Base-by-base conservation (phyloP, 192 early-diverging fungal genomes). In the Coemansia sp. region DNA sequence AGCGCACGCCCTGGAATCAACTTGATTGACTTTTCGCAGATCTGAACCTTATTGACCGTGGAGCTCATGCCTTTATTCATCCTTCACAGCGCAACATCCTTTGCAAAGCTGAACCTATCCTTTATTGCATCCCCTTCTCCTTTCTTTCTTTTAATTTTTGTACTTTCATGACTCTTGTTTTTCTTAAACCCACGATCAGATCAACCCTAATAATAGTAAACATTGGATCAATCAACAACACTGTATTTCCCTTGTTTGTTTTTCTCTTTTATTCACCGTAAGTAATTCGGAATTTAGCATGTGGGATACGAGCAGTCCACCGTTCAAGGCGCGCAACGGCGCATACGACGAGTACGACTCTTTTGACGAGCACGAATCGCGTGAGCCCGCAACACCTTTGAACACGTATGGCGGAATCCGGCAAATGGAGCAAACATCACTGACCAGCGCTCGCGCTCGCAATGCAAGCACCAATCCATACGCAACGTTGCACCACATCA, bases 361-460 rank as follows among this genome's bases (percentile, higher is more conserved):
- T 57, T 71, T 71, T 20, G 71, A 73, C 48, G 71, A 69, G 39
- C 54, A 24, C 12, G 7, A 52, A 16, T n/a, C 38, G 18, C 38
- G 26, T 22, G 63, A 23, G 19, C 23, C 59, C 5, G 23, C 19
- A 19, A 52, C 49, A 14, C 35, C 41, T 29, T 48, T 54, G 20
- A 66, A 73, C 39, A 81, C 78, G 3, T 81, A 81, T 45, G 73
- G 69, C 12, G 72, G 69, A 5, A 68, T 75, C 41, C 62, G 65
- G 13, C 78, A 81, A 58, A 55, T 75, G 64, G 78, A 71, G 60
- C 78, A 81, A 43, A 81, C 78, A 8, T 81, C 78, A 1, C 57
- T 68, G 10, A 69, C 23, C 16, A 66, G 62, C 26, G 73, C 78
- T 3, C 62, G 70, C 24, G 59, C 68, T n/a, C 64, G 54, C 26